These are phyloP conservation scores for Canavalia gladiata DNA, from an alignment of 306 rosid genomes.

Conservation along the genomic window DNA sequence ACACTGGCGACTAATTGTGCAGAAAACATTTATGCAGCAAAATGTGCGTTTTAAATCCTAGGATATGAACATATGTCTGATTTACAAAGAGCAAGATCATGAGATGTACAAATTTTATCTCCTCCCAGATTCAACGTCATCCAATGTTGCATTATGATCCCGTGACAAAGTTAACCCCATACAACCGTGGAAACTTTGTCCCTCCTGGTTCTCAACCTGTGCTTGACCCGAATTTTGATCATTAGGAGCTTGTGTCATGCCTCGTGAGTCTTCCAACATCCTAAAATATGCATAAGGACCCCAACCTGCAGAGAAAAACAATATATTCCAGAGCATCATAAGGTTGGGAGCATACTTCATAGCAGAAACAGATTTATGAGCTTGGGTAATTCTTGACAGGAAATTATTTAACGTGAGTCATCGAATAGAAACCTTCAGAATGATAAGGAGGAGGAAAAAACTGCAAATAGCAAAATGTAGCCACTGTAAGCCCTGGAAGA, in stretches of 20 bases:
- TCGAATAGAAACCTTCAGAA: constrained; percentile 64
- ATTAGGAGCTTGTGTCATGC: constrained; percentile 44
- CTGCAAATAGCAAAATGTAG: constrained; percentile 88
- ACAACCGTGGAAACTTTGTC: constrained; percentile 56
- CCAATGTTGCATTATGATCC: constrained; percentile 48
- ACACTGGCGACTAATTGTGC: not conserved
- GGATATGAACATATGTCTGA: constrained; percentile 16
- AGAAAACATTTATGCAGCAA: constrained; percentile 11
- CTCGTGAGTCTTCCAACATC: constrained; percentile 62
- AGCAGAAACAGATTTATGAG: constrained; percentile 1
- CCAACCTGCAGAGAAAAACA: constrained; percentile 71
- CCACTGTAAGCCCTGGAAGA: constrained; percentile 73
- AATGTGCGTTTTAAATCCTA: not conserved
- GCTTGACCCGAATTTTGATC: constrained; percentile 42
- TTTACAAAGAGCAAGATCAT: constrained; percentile 41
- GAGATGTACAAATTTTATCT: constrained; percentile 40
- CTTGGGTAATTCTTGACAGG: not conserved
- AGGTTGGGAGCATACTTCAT: not conserved
- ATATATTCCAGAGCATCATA: constrained; percentile 33
- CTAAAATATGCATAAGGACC: constrained; percentile 88
- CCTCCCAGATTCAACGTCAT: constrained; percentile 74
- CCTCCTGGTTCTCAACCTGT: constrained; percentile 52
- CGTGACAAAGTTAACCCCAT: constrained; percentile 58
- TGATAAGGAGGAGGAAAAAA: constrained; percentile 93
- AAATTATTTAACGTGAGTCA: not conserved